Evolutionary conservation across 108 stramenopile genomes (phyloP).

Genomic region (Pseudonitzschia multiseries): DNA sequence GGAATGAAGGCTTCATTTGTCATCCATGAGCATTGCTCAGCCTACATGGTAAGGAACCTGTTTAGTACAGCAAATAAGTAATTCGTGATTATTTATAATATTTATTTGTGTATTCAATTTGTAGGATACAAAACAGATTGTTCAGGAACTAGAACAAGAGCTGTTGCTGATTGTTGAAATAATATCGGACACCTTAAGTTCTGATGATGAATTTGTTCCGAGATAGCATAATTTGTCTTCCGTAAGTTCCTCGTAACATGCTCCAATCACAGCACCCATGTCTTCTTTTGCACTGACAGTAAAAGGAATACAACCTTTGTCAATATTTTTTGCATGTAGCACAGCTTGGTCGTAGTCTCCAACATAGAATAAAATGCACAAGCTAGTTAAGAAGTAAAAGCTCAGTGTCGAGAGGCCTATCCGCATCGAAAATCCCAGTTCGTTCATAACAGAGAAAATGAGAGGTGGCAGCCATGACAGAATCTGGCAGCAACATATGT

Average conservation of each 20-base stretch:
- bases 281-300: background rate
- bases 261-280: conserved; percentile 1
- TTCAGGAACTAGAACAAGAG: background rate
- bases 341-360: conserved; percentile 54
- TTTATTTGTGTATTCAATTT: too few species aligned
- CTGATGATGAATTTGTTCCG: background rate
- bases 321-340: conserved; percentile 36
- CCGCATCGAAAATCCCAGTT: conserved; percentile 52
- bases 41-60: too few species aligned
- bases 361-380: conserved; percentile 28
- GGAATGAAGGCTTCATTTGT: too few species aligned
- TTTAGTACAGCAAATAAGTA: too few species aligned
- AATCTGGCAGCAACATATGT: conserved; percentile 64
- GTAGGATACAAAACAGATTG: too few species aligned
- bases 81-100: too few species aligned
- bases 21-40: too few species aligned
- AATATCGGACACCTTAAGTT: background rate
- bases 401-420: conserved; percentile 23
- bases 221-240: background rate
- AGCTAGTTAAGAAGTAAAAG: conserved; percentile 23
- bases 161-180: background rate
- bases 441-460: conserved; percentile 70
- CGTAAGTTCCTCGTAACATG: conserved; percentile 14
- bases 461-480: conserved; percentile 74
- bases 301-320: conserved; percentile 15